Conservation (phyloP, 148 eudicot species). For the Fallopia convolvulus region DNA sequence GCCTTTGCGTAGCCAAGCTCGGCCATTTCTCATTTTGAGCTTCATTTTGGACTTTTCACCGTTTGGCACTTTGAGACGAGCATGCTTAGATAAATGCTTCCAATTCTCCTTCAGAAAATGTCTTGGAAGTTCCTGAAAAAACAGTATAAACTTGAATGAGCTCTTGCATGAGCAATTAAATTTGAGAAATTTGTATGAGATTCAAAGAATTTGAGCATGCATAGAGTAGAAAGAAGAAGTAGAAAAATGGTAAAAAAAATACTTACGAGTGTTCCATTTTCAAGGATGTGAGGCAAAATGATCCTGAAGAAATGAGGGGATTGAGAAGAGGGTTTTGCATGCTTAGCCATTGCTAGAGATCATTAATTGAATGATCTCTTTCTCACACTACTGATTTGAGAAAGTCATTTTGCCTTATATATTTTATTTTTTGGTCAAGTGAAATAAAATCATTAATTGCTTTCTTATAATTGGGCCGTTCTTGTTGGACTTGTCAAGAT, state of each 20-base stretch:
- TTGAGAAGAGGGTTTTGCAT: not conserved
- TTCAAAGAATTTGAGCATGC: no score
- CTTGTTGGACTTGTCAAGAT: not conserved
- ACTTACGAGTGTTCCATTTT: not conserved
- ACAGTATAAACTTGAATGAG: not conserved
- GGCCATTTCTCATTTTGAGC: not conserved
- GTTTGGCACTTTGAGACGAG: not conserved
- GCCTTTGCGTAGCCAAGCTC: not conserved
- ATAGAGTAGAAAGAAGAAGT: not conserved
- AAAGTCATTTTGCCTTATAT: not conserved
- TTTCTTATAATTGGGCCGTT: not conserved
- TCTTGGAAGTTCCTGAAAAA: slow-evolving; percentile 1
- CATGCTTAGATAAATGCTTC: not conserved
- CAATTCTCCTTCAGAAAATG: not conserved
- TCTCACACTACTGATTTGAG: not conserved
- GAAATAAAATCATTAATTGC: not conserved
- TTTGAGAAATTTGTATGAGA: not conserved
- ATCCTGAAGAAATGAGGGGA: not conserved
- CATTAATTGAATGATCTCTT: not conserved
- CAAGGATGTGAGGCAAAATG: not conserved
- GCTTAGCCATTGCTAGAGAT: not conserved
- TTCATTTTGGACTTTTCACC: not conserved
- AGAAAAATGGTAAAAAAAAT: no score
- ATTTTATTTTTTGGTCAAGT: no score
- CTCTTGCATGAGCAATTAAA: not conserved